phyloP scores from a whole-genome alignment of 1,139 yeast species.

The Protomyces inouyei region DNA sequence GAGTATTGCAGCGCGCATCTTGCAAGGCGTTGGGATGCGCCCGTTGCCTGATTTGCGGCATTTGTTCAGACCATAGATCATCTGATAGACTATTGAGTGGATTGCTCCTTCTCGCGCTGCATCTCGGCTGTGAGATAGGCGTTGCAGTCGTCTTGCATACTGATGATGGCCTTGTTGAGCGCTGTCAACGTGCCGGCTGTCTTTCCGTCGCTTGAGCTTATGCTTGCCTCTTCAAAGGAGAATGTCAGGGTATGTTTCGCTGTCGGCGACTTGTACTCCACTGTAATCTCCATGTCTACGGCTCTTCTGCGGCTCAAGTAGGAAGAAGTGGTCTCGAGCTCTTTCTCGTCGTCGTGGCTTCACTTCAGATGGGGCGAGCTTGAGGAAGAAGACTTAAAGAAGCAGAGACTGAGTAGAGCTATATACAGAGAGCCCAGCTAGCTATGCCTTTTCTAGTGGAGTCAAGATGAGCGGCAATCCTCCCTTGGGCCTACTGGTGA shows the following conservation, averaged over 20 bases:
- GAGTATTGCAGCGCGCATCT: not conserved
- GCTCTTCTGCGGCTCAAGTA: not conserved
- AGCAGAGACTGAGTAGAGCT: too few species aligned
- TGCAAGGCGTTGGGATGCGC: not conserved
- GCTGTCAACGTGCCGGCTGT: not conserved
- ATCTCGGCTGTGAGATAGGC: not conserved
- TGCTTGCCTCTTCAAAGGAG: not conserved
- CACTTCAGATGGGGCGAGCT: too few species aligned
- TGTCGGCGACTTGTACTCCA: not conserved
- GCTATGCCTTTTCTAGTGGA: not conserved
- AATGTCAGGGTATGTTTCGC: not conserved
- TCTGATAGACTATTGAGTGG: not conserved
- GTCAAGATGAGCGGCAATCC: slow-evolving; percentile 30
- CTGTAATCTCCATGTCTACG: not conserved
- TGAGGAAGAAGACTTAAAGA: too few species aligned
- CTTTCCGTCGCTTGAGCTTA: not conserved
- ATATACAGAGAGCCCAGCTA: too few species aligned
- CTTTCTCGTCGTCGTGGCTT: too few species aligned
- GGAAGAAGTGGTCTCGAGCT: too few species aligned
- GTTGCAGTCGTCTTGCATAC: not conserved
- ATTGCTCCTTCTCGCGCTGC: not conserved
- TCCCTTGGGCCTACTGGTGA: slow-evolving; percentile 30
- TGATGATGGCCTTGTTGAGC: not conserved
- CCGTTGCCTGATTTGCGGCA: not conserved
- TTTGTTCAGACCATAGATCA: not conserved